Conservation (phyloP, 148 eudicot species). For the Oxyria digyna region DNA sequence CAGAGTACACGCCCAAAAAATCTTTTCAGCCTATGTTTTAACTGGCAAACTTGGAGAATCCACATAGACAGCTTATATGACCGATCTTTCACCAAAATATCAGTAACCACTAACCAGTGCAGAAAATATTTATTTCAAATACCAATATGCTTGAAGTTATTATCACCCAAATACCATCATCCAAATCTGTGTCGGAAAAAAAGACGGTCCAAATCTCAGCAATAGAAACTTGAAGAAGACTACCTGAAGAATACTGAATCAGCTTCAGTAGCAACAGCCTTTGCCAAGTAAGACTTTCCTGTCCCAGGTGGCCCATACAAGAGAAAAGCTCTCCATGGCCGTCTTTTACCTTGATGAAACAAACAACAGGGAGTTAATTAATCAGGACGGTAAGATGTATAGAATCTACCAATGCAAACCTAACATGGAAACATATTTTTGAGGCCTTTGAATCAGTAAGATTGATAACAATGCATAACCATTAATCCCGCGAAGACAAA, state of each 20-base stretch:
- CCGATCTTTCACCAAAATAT: not conserved
- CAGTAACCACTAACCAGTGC: too few relatives aligned
- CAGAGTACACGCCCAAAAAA: not conserved
- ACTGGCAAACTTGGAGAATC: not conserved
- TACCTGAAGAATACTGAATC: constrained; percentile 97
- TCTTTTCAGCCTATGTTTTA: not conserved
- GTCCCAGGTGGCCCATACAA: constrained; percentile 98
- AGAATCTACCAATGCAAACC: not conserved
- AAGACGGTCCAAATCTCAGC: not conserved
- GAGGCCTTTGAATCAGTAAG: too few relatives aligned
- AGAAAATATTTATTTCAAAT: not conserved
- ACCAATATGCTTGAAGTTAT: not conserved
- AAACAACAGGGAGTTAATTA: not conserved
- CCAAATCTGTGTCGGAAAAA: not conserved
- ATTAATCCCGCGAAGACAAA: too few relatives aligned
- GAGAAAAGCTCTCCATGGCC: constrained; percentile 99
- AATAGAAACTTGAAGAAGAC: not conserved
- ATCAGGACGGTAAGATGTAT: not conserved
- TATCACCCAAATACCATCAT: not conserved
- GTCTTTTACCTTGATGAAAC: constrained; percentile 61
- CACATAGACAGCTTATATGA: not conserved
- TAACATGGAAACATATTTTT: not conserved
- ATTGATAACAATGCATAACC: too few relatives aligned
- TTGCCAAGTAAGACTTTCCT: constrained; percentile 94
- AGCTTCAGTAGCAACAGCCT: constrained; percentile 99